Evolutionary conservation across 768 basidiomycete genomes (phyloP), one percentile per base, ranked within the genome.

Genomic region (Mycena belliarum): DNA sequence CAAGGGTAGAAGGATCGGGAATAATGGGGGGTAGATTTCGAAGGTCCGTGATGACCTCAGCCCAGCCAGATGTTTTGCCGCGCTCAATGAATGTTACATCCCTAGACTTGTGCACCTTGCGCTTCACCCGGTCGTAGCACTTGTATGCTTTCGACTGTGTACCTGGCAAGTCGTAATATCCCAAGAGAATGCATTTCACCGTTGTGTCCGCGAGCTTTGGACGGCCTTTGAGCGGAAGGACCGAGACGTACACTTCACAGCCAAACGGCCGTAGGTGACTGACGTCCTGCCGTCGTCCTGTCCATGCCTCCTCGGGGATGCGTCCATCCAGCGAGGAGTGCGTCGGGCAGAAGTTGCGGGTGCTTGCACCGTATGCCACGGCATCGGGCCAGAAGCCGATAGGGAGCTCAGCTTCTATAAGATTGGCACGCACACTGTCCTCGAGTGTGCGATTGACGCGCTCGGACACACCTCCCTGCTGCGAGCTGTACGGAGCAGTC

Each of bases 371-470:
- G 21, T 50, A 50, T 20, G 32, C 32, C 16, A 50, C 49, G 4
- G 37, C 49, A 18, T 50, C 49, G 24, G 49, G 20, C 49, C 49
- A 50, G 37, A 50, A 50, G 8, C 49, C 49, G 11, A 50, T 50
- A 2, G 49, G 20, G 12, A 50, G 49, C 2, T 11, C 37, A 8
- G 37, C 49, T 20, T 50, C 49, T 4, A 1, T 18, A 3, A 50
- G 20, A 14, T 50, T 50, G 4, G 49, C 49, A 2, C 49, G 35
- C 6, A 37, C 49, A 11, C 49, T 28, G 14, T 50, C 49, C 25
- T 50, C 49, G 1, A 50, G 37, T 1, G 49, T 50, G 16, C 37
- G 49, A 12, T 40, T 50, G 5, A 40, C 28, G n/a, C 49, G 49
- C 24, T 50, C 49, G 1, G 49, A 35, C 4, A 50, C 49, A 40